These are phyloP conservation scores for Kwoniella bestiolae DNA, from an alignment of 768 basidiomycete genomes.

Conservation along the genomic window DNA sequence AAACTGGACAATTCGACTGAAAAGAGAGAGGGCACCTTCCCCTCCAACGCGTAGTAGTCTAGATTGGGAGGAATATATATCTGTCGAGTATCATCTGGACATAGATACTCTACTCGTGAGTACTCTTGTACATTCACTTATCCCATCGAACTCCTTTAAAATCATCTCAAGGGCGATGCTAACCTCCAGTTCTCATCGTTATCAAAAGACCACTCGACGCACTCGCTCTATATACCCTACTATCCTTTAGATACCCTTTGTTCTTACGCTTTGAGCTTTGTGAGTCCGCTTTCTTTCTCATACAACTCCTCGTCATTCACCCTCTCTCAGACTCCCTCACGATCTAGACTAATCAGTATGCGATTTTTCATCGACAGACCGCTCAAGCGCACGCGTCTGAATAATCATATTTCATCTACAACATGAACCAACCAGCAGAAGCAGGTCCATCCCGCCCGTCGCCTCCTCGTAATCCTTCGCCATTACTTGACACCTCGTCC, in stretches of 20 bases:
- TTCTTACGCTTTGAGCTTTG: conserved; percentile 11
- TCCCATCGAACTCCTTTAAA: not conserved
- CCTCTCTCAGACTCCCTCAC: not conserved
- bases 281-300: conserved; percentile 2
- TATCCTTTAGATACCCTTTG: conserved; percentile 33
- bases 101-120: conserved; percentile 2
- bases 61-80: not conserved
- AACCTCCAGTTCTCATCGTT: not conserved
- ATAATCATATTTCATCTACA: not conserved
- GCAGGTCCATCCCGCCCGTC: conserved; percentile 27
- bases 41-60: not conserved
- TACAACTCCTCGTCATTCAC: no score
- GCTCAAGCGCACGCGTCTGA: not conserved
- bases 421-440: conserved; percentile 18
- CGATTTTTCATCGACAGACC: not conserved
- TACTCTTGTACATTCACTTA: not conserved
- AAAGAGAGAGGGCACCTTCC: not conserved
- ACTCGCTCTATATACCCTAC: conserved; percentile 13
- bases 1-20: not conserved
- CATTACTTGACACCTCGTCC: not conserved
- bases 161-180: not conserved
- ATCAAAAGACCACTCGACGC: conserved; percentile 1
- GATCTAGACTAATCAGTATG: not conserved
- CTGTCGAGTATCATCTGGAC: not conserved
- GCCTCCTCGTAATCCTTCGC: conserved; percentile 8